A percentile compares a stretch with the other conserved stretches of the same genome.
Evolutionary conservation across 148 eudicot species (phyloP).

Genomic region (Rhododendron henanense): DNA sequence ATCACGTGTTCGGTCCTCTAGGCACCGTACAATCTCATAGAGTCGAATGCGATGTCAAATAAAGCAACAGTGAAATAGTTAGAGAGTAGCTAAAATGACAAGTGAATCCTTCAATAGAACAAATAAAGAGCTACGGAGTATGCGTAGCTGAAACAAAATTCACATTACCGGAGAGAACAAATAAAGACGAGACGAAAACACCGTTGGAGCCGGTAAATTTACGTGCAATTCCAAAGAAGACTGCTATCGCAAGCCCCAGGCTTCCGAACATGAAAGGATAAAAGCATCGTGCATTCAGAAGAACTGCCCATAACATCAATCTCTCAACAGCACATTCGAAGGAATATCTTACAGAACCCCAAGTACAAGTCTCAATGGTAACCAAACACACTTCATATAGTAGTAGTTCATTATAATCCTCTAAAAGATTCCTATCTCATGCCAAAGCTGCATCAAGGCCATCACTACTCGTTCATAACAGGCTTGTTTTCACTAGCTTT

Average conservation of each 20-base stretch:
- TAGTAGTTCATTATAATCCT: neutral
- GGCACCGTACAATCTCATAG: neutral
- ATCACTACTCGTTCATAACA: slow-evolving; percentile 77
- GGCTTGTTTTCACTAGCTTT: slow-evolving; percentile 92
- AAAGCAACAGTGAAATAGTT: neutral
- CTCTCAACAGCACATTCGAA: neutral
- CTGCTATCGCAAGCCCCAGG: neutral
- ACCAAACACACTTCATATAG: neutral
- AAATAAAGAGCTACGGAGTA: neutral
- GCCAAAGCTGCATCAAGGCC: neutral
- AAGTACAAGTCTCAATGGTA: slow-evolving; percentile 4
- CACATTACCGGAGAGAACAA: neutral
- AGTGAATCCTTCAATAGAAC: neutral
- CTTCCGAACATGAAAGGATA: neutral
- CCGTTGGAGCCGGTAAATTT: neutral
- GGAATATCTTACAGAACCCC: neutral
- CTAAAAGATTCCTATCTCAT: neutral
- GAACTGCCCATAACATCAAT: neutral
- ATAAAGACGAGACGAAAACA: neutral
- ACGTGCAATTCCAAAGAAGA: neutral
- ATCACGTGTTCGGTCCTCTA: neutral
- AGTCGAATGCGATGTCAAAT: neutral
- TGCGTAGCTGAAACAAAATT: too few relatives aligned
- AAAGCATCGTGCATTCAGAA: neutral
- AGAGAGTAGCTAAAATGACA: neutral